These are phyloP conservation scores for Pseudogymnoascus sp. DNA, from an alignment of 2,329 filamentous ascomycete species.

Conservation along the genomic window DNA sequence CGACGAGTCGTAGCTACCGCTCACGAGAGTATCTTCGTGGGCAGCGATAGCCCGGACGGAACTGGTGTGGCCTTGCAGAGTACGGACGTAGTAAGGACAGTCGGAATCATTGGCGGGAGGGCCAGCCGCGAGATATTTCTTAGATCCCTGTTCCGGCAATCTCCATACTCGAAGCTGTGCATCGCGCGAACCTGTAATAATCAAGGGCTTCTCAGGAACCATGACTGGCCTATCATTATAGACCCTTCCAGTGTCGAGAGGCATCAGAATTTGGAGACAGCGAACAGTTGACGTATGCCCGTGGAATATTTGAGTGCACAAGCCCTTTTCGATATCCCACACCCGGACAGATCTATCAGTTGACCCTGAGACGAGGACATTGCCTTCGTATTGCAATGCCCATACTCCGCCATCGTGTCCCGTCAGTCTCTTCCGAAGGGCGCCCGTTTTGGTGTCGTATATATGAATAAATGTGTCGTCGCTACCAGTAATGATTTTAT, in stretches of 20 bases:
- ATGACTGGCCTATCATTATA: conserved; percentile 68
- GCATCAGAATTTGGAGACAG: conserved; percentile 89
- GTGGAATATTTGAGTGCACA: conserved; percentile 92
- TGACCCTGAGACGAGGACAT: conserved; percentile 88
- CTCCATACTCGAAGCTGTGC: conserved; percentile 93
- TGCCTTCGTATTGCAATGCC: conserved; percentile 94
- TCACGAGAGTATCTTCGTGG: conserved; percentile 90
- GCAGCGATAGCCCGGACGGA: conserved; percentile 95
- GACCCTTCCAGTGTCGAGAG: conserved; percentile 65
- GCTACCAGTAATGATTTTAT: conserved; percentile 96
- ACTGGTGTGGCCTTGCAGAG: conserved; percentile 77
- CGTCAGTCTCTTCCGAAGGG: conserved; percentile 71
- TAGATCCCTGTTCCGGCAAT: conserved; percentile 71
- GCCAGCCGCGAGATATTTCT: conserved; percentile 69
- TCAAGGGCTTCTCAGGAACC: conserved; percentile 89
- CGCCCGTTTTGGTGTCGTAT: conserved; percentile 93
- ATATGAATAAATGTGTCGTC: conserved; percentile 97
- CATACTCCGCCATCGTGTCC: conserved; percentile 97
- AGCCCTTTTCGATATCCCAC: conserved; percentile 92
- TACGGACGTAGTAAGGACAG: conserved; percentile 91
- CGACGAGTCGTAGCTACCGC: conserved; percentile 91
- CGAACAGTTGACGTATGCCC: conserved; percentile 96
- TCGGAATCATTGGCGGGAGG: conserved; percentile 66
- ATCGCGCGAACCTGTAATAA: conserved; percentile 94
- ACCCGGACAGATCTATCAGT: conserved; percentile 98